Evolutionary conservation across 768 basidiomycete genomes (phyloP).

Genomic region (Pleurotus djamor): DNA sequence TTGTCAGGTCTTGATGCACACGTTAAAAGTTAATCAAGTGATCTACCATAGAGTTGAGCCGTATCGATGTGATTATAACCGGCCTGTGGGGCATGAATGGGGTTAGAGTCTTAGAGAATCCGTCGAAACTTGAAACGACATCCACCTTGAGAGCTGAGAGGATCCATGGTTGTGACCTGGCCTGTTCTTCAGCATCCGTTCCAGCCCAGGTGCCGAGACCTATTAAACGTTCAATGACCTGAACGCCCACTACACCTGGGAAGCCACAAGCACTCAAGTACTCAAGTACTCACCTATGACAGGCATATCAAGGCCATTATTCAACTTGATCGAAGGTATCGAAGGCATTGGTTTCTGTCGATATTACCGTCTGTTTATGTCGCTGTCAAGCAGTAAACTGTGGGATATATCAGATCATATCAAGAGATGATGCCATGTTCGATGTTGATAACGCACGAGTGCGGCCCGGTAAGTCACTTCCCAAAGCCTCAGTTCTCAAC

Average conservation of each 20-base stretch:
- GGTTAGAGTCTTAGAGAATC: background rate
- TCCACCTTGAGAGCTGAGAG: slow-evolving; percentile 34
- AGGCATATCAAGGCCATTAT: background rate
- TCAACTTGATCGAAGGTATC: background rate
- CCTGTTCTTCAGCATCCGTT: slow-evolving; percentile 25
- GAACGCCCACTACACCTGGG: too few relatives aligned
- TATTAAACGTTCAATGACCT: slow-evolving; percentile 9
- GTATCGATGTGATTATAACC: slow-evolving; percentile 44
- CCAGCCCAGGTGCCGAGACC: slow-evolving; percentile 42
- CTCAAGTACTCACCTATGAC: background rate
- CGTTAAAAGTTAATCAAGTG: background rate
- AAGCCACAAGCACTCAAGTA: background rate
- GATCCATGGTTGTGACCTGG: slow-evolving; percentile 34
- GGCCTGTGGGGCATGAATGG: slow-evolving; percentile 19
- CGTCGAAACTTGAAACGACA: background rate
- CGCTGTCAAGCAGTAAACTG: too few relatives aligned
- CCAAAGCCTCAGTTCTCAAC: too few relatives aligned
- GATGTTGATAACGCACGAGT: too few relatives aligned
- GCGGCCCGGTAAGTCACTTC: too few relatives aligned
- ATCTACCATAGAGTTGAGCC: slow-evolving; percentile 28
- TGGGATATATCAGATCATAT: too few relatives aligned
- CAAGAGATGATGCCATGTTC: too few relatives aligned
- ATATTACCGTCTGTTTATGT: too few relatives aligned
- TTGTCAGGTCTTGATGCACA: background rate
- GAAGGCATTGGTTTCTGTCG: background rate